Base-by-base conservation (phyloP, 441 rosid genomes). In the Populus hybrid region DNA sequence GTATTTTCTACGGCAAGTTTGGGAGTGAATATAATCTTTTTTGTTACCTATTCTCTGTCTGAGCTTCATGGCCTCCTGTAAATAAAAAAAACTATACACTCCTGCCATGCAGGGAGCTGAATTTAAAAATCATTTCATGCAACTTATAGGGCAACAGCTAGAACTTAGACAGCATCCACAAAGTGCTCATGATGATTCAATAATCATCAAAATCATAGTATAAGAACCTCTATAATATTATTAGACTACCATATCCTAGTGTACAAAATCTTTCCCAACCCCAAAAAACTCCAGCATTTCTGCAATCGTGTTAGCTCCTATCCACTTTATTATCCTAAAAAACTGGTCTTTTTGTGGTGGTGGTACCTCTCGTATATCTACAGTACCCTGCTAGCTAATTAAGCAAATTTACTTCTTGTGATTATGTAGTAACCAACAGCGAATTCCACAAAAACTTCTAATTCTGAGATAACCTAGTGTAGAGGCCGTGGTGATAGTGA, bases 241-340 rank as follows among this genome's bases (percentile, higher is more conserved):
- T 30, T 30, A 30, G 0, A 30, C 32, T 30, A 30, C 16, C 10
- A 42, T 8, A 16, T 12, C 65, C 26, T 26, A 65, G 77, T 83
- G 64, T 74, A 71, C 84, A 85, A 74, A 85, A 36, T 21, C 50
- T 57, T 70, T 73, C 75, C 50, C 79, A 65, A 21, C 34, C 83
- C 83, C 66, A 67, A 85, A 85, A 80, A 82, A 63, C 81, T 80
- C 86, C 87, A 80, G 85, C 88, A 83, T 87, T 87, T 80, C 81
- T 72, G 90, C 67, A 87, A 74, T 73, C 80, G 79, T 87, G 90
- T 80, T 79, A 16, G 75, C 79, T 66, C 40, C 61, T 38, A 8
- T 28, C n/a, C 14, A 5, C 42, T 38, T 2, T 38, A 38, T 0
- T 8, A 38, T 10, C 42, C 42, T 9, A 38, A 9, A 38, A 38